Base-by-base conservation (phyloP, 2,329 filamentous ascomycete species). In the Diaporthe sp. region DNA sequence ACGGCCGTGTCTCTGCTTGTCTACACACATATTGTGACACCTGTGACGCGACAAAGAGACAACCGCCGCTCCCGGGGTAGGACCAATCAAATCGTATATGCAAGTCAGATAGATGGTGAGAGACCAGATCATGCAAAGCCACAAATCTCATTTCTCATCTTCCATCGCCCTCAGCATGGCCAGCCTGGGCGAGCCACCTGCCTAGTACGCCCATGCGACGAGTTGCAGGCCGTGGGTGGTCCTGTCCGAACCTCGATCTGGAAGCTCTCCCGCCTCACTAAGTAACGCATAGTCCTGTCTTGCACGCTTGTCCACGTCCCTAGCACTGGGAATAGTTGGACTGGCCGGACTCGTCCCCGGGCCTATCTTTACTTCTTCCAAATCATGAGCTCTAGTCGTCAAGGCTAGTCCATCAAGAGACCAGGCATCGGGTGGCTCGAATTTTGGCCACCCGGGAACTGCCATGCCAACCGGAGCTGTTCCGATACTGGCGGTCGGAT, bases 41-140 rank as follows among this genome's bases (percentile, higher is more conserved):
- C 32, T 66, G 63, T 39, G 47, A 39, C 35, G 44, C 47, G 47
- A 68, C 63, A 53, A 53, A 68, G 47, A 30, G 47, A 68, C 63
- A 27, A 13, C 63, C 47, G 32, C 63, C 47, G 63, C 32, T 68
- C 63, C 63, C 47, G 47, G 27, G 47, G 63, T 68, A 68, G 44
- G 63, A 68, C 63, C 63, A 68, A 53, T 68, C 63, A 53, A 39
- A 68, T 27, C 63, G 63, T 53, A 39, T 53, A 68, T 68, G 63
- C 63, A 68, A 30, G 63, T 68, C 47, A 68, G 63, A 53, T 68
- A 68, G 63, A 53, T 68, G 63, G 47, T 15, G 47, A 53, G 63
- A 68, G 63, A 53, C 44, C 63, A 68, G 63, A 68, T 68, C 63
- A 68, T 68, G 47, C 63, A 68, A 39, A 53, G 47, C 63, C 63